Percentiles rank a stretch among this genome's conserved stretches.
These are phyloP conservation scores for Kuraishia hungarica DNA, from an alignment of 805 yeast genomes.

Conservation along the genomic window DNA sequence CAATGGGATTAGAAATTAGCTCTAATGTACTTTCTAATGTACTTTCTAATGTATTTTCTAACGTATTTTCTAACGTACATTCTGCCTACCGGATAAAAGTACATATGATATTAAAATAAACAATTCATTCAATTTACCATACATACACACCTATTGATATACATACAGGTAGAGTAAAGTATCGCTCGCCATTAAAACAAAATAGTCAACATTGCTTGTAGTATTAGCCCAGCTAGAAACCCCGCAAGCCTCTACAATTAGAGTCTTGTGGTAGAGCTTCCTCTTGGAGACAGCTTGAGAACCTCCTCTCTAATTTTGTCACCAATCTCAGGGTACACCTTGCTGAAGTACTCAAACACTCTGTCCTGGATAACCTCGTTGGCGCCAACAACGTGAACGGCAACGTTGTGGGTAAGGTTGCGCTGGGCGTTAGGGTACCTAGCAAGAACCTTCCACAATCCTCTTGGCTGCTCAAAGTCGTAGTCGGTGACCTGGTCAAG, in stretches of 20 bases:
- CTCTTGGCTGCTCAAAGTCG: conserved; percentile 74
- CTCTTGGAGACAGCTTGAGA: conserved; percentile 41
- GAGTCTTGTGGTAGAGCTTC: conserved; percentile 17
- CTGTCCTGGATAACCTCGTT: conserved; percentile 69
- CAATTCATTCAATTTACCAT: no score
- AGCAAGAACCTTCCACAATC: conserved; percentile 70
- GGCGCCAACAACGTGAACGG: conserved; percentile 66
- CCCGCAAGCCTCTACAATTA: conserved; percentile 4
- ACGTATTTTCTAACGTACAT: no score
- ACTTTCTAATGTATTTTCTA: no score
- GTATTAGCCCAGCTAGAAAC: no score
- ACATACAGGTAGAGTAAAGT: not conserved
- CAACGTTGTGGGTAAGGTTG: conserved; percentile 75
- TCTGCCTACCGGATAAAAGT: no score
- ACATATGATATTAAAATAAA: no score
- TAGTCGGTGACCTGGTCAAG: conserved; percentile 35
- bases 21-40: no score
- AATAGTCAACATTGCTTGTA: no score
- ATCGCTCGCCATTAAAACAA: no score
- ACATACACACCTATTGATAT: not conserved
- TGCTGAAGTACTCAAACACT: conserved; percentile 66
- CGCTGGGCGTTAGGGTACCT: conserved; percentile 76
- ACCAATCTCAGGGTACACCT: conserved; percentile 66
- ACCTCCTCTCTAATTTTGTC: conserved; percentile 57
- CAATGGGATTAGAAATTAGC: no score